Percentiles rank a stretch among this genome's conserved stretches.
phyloP scores from a whole-genome alignment of 2,329 filamentous ascomycete genomes.

The Colletotrichum tropicale region DNA sequence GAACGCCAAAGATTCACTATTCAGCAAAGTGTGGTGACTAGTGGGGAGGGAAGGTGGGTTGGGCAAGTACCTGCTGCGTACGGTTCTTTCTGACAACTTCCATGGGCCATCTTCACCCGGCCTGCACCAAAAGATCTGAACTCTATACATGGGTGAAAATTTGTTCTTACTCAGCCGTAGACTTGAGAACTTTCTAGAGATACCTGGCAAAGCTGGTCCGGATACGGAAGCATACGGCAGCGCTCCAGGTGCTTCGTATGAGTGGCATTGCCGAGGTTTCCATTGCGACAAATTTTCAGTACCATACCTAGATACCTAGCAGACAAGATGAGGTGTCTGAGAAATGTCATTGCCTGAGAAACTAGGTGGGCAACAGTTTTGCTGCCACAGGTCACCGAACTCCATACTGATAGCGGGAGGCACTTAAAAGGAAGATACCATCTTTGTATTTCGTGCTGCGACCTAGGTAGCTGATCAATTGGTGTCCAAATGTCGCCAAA shows the following conservation, averaged over 20 bases:
- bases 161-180: neutral
- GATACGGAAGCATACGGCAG: neutral
- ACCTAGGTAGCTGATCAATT: neutral
- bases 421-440: neutral
- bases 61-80: neutral
- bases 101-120: neutral
- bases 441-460: neutral
- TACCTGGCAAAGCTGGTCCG: neutral
- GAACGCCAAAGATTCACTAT: neutral
- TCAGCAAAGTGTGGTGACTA: neutral
- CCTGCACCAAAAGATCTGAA: neutral
- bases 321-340: neutral
- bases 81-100: neutral
- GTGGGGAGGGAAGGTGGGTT: neutral
- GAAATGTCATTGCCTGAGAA: neutral
- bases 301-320: neutral
- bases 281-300: neutral
- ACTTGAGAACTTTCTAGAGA: neutral
- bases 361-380: neutral
- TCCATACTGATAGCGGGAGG: neutral
- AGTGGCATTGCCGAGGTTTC: neutral
- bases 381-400: neutral
- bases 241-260: neutral
- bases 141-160: neutral
- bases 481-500: neutral